phyloP scores from a whole-genome alignment of 2,329 filamentous ascomycete species.

The Cadophora luteo-olivacea region DNA sequence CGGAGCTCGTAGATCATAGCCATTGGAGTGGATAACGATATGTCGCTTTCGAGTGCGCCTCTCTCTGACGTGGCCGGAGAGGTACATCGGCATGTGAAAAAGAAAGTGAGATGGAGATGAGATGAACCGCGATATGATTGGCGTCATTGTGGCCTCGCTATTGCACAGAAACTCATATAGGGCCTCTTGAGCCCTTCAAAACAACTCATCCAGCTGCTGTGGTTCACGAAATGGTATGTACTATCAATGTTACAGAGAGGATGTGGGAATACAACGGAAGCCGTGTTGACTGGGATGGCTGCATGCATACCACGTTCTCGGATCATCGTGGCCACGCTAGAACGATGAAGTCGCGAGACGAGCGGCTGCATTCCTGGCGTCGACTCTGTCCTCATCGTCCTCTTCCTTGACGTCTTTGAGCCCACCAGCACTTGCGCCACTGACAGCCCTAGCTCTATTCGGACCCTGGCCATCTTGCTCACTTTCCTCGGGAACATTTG shows the following conservation, averaged over 20 bases:
- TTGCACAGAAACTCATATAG: constrained; percentile 19
- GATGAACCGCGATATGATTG: neutral
- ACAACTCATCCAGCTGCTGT: constrained; percentile 20
- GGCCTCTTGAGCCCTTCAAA: constrained; percentile 11
- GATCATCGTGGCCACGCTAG: constrained; percentile 20
- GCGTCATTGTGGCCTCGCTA: constrained; percentile 9
- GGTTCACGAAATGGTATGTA: constrained; percentile 28
- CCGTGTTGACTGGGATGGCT: constrained; percentile 14
- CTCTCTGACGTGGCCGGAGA: constrained; percentile 20
- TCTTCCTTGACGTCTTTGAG: constrained; percentile 73
- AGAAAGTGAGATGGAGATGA: constrained; percentile 1
- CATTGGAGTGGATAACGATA: constrained; percentile 26
- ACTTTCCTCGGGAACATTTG: constrained; percentile 69
- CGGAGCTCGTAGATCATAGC: constrained; percentile 32
- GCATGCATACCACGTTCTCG: constrained; percentile 24
- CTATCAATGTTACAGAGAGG: constrained; percentile 29
- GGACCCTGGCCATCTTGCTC: constrained; percentile 55
- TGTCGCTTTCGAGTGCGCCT: constrained; percentile 22
- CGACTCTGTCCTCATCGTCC: constrained; percentile 90
- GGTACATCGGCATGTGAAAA: constrained; percentile 23
- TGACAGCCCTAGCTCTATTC: constrained; percentile 41
- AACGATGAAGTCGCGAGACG: constrained; percentile 27
- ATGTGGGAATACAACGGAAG: constrained; percentile 31
- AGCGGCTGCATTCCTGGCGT: constrained; percentile 81
- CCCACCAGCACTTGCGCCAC: constrained; percentile 47